phyloP scores from a whole-genome alignment of 495 filamentous ascomycete species.

The Jackrogersella minutella region DNA sequence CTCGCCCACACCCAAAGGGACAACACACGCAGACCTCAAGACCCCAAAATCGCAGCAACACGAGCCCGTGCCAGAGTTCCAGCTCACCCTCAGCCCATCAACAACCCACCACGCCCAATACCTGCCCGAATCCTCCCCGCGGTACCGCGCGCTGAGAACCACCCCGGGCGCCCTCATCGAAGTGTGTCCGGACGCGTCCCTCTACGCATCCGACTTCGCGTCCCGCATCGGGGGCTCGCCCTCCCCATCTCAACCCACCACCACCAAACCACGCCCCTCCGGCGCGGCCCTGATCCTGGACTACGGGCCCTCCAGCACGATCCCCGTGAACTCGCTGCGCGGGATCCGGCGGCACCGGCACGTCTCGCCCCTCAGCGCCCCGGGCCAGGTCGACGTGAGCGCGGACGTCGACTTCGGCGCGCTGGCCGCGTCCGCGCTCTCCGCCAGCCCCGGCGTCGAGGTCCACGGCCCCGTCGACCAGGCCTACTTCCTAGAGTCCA shows the following conservation, averaged over 20 bases:
- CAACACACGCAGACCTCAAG: constrained; percentile 53
- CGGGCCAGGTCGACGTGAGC: constrained; percentile 84
- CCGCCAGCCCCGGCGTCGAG: constrained; percentile 79
- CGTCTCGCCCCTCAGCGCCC: constrained; percentile 77
- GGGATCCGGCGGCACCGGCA: constrained; percentile 79
- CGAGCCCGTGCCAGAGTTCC: constrained; percentile 74
- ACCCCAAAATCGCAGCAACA: constrained; percentile 64
- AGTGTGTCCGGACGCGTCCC: constrained; percentile 83
- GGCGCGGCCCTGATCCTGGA: constrained; percentile 93
- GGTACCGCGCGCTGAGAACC: constrained; percentile 77
- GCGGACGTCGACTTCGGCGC: constrained; percentile 92
- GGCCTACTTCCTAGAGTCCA: constrained; percentile 73
- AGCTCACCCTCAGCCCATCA: constrained; percentile 75
- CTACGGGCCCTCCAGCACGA: constrained; percentile 81
- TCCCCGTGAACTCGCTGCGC: constrained; percentile 86
- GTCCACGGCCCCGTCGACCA: constrained; percentile 94
- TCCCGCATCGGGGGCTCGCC: constrained; percentile 80
- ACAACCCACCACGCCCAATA: constrained; percentile 82
- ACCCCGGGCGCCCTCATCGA: constrained; percentile 75
- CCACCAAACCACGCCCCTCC: constrained; percentile 57
- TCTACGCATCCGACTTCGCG: constrained; percentile 82
- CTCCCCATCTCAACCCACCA: no score
- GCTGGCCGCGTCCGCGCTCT: constrained; percentile 80
- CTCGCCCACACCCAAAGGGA: constrained; percentile 65
- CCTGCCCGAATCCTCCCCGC: constrained; percentile 81